Conservation (phyloP, 176 grass and related monocot species). For the Carex cristatella region DNA sequence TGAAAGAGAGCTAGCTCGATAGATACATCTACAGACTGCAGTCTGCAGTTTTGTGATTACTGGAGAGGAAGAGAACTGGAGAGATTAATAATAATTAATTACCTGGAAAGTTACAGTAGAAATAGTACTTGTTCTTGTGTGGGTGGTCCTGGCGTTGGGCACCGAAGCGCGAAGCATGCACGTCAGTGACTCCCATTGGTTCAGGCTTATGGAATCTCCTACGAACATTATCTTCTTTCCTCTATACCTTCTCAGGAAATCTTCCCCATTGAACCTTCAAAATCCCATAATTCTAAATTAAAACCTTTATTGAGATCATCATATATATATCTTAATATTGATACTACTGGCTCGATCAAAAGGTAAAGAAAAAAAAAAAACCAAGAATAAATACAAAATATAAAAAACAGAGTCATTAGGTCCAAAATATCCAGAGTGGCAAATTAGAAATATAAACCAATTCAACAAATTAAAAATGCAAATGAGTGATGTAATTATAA, state of each 20-base stretch:
- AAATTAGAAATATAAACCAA: background rate
- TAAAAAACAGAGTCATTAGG: background rate
- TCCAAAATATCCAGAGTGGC: background rate
- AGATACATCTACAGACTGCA: background rate
- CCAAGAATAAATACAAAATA: background rate
- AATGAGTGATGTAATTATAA: background rate
- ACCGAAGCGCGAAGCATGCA: slow-evolving; percentile 88
- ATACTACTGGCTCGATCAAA: background rate
- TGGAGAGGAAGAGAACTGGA: background rate
- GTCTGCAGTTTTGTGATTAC: background rate
- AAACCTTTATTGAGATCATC: too few relatives aligned
- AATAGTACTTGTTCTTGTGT: slow-evolving; percentile 34
- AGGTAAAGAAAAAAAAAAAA: background rate
- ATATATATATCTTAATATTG: background rate
- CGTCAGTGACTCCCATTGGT: slow-evolving; percentile 89
- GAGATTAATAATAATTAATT: background rate
- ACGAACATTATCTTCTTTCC: slow-evolving; percentile 99
- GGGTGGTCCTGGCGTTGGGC: slow-evolving; percentile 50
- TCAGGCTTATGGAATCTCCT: slow-evolving; percentile 91
- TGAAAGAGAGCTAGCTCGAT: too few relatives aligned
- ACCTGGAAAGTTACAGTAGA: slow-evolving; percentile 87
- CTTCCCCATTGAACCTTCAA: slow-evolving; percentile 59
- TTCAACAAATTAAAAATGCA: background rate
- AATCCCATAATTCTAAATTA: background rate
- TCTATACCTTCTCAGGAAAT: slow-evolving; percentile 52